Base-by-base conservation (phyloP, 495 filamentous ascomycete species). In the Penicillium samsonianum region DNA sequence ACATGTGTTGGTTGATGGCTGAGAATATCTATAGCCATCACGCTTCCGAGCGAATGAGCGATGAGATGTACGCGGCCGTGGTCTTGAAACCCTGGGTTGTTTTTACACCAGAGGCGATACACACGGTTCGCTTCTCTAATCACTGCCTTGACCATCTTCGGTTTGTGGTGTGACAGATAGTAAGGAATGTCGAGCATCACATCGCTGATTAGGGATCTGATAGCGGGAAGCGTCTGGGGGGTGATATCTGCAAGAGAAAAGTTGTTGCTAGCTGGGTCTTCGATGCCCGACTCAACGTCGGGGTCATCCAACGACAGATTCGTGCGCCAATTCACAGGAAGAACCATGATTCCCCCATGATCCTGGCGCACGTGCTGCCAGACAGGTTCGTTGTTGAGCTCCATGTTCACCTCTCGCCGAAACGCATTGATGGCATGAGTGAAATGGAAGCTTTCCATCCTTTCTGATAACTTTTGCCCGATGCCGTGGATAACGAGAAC, bases 181-280 rank as follows among this genome's bases (percentile, higher is more conserved):
- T 96, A 96, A 0, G 94, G 94, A 33, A 98, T 91, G 67, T 98
- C 94, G 5, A 96, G 84, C 90, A 98, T 96, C 53, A 98, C 91
- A 68, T 98, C 94, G 52, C 89, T 92, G 58, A 98, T 92, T 61
- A 98, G 80, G 60, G 88, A 89, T 10, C 94, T 86, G 0, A 98
- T 87, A 5, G 89, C 90, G 1, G 93, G 91, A 46, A 98, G 88
- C 0, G 91, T 90, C n/a, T 86, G 80, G 0, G 90, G 92, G 4
- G 94, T 96, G 60, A 98, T 96, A 67, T 98, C 92, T 59, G 90
- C 83, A 2, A 98, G 79, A 1, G 80, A 80, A 66, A 90, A 98
- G 6, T 86, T 77, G 40, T 90, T 91, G 3, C 80, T 71, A 45
- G 70, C 70, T 25, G 70, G 71, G 43, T 82, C 76, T 17, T 82